Evolutionary conservation across 768 basidiomycete species (phyloP).

Genomic region (Pholiota conissans): DNA sequence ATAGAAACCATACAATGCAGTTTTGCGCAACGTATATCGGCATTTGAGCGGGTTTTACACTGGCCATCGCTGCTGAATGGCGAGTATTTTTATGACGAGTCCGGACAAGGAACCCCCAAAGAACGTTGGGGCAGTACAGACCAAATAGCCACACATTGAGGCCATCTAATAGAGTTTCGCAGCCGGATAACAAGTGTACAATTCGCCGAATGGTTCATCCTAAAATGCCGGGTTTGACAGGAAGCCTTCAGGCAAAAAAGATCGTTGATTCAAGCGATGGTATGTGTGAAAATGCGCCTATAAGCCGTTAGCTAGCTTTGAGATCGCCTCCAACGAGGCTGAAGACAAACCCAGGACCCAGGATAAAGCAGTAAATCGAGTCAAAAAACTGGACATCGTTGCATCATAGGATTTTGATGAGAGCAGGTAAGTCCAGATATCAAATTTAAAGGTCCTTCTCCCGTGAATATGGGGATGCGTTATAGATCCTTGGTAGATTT

Average conservation of each 20-base stretch:
- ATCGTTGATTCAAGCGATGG: neutral
- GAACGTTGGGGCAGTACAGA: neutral
- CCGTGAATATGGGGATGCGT: neutral
- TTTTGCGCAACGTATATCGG: neutral
- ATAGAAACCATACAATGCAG: neutral
- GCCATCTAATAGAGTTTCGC: constrained; percentile 5
- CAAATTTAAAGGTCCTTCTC: neutral
- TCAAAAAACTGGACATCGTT: neutral
- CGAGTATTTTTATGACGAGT: neutral
- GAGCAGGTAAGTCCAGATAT: neutral
- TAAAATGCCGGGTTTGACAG: constrained; percentile 1
- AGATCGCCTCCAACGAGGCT: neutral
- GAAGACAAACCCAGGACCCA: neutral
- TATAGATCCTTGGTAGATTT: neutral
- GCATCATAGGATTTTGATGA: neutral
- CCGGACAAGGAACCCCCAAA: neutral
- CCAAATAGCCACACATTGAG: neutral
- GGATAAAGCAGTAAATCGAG: neutral
- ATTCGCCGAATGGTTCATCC: neutral
- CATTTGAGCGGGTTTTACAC: neutral
- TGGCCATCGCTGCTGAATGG: neutral
- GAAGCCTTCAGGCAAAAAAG: neutral
- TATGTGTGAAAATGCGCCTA: neutral
- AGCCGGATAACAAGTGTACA: neutral
- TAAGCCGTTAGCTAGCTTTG: neutral